A percentile compares a stretch with the other conserved stretches of the same genome.
Conservation (phyloP, 1,139 yeast genomes). For the Petasospora rhodanensis region DNA sequence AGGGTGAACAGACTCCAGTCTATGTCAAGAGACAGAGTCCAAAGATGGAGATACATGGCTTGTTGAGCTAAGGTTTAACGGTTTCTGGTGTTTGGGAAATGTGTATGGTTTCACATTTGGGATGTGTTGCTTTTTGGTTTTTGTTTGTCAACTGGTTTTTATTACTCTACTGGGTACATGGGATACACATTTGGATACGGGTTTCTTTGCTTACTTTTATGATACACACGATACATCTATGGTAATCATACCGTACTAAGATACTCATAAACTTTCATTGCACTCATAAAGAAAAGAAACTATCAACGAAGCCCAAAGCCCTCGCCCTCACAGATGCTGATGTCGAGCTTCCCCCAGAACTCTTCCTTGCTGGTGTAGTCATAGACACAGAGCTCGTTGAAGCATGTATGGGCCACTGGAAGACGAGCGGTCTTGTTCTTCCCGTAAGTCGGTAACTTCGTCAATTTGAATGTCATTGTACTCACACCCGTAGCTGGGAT, state of each 20-base stretch:
- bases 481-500: constrained; percentile 90
- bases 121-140: too few relatives aligned
- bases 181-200: too few relatives aligned
- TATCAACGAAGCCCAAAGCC: constrained; percentile 69
- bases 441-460: constrained; percentile 53
- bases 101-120: too few relatives aligned
- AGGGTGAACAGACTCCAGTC: not conserved
- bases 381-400: constrained; percentile 79
- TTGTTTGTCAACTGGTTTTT: too few relatives aligned
- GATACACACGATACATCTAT: too few relatives aligned
- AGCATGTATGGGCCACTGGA: constrained; percentile 91
- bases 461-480: constrained; percentile 65
- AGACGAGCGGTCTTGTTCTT: too few relatives aligned
- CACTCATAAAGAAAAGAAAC: too few relatives aligned
- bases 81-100: too few relatives aligned
- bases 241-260: too few relatives aligned
- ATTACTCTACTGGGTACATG: too few relatives aligned
- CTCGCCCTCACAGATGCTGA: constrained; percentile 73
- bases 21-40: constrained; percentile 2
- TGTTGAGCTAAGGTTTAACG: constrained; percentile 14
- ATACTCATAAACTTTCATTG: too few relatives aligned
- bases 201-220: too few relatives aligned
- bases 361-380: constrained; percentile 53
- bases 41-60: constrained; percentile 19
- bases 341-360: constrained; percentile 49